These are phyloP conservation scores for Russula brevipes DNA, from an alignment of 768 basidiomycete genomes.

Conservation along the genomic window DNA sequence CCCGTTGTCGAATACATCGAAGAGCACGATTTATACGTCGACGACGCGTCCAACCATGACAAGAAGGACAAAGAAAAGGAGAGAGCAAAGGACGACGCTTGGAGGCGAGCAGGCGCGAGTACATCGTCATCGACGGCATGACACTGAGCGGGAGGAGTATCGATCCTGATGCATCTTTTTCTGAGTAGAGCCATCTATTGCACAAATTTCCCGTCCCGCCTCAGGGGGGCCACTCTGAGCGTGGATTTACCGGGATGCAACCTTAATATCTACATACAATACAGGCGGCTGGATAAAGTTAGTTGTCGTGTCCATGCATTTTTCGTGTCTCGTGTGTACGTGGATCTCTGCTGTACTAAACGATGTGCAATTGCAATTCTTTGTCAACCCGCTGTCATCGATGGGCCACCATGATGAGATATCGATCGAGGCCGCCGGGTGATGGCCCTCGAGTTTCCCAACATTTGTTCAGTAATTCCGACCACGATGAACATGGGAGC, in stretches of 20 bases:
- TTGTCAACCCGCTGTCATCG: background rate
- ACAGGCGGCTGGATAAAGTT: background rate
- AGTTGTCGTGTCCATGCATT: background rate
- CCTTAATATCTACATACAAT: slow-evolving; percentile 1
- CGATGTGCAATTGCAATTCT: background rate
- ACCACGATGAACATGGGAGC: background rate
- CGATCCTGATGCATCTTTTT: background rate
- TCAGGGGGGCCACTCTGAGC: background rate
- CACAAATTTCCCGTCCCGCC: background rate
- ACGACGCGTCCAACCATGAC: slow-evolving; percentile 43
- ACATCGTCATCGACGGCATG: slow-evolving; percentile 12
- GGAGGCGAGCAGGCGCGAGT: slow-evolving; percentile 7
- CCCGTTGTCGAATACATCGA: slow-evolving; percentile 94
- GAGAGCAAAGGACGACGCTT: slow-evolving; percentile 7
- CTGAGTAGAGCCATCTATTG: slow-evolving; percentile 5
- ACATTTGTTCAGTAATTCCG: background rate
- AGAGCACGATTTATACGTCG: slow-evolving; percentile 68
- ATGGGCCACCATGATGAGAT: background rate
- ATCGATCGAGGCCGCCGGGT: background rate
- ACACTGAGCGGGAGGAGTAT: background rate
- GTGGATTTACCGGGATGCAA: background rate
- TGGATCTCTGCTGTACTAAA: background rate
- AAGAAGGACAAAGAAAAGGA: slow-evolving; percentile 37
- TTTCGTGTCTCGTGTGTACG: background rate
- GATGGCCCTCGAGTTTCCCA: background rate